Percentiles rank a stretch among this genome's conserved stretches.
These are phyloP conservation scores for Saccharomycopsis hybrid DNA, from an alignment of 1,139 yeast species.

Conservation along the genomic window DNA sequence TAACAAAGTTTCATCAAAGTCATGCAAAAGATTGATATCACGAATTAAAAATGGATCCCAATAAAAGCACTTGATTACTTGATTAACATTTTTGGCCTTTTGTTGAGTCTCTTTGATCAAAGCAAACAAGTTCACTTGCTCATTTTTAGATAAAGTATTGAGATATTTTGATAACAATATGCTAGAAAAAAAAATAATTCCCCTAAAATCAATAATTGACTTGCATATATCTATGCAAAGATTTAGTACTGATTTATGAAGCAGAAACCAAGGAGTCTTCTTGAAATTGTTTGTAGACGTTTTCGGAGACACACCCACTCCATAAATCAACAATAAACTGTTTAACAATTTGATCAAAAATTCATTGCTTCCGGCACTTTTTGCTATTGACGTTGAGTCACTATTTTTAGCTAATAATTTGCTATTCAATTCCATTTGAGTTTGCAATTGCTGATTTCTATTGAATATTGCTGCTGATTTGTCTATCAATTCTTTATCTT, in stretches of 20 bases:
- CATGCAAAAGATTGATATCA: slow-evolving; percentile 35
- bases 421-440: slow-evolving; percentile 18
- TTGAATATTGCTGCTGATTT: slow-evolving; percentile 15
- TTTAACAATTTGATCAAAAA: slow-evolving; percentile 12
- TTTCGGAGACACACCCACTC: slow-evolving; percentile 31
- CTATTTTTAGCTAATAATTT: slow-evolving; percentile 3
- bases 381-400: neutral
- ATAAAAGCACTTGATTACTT: slow-evolving; percentile 33
- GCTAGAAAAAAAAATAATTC: slow-evolving; percentile 43
- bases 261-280: slow-evolving; percentile 44
- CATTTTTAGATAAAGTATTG: slow-evolving; percentile 43
- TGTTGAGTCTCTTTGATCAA: slow-evolving; percentile 26
- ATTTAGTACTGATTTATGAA: slow-evolving; percentile 52
- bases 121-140: slow-evolving; percentile 35
- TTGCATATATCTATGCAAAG: slow-evolving; percentile 52
- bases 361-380: slow-evolving; percentile 1
- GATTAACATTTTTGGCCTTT: slow-evolving; percentile 24
- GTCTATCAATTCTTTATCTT: slow-evolving; percentile 12
- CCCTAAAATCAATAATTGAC: slow-evolving; percentile 40
- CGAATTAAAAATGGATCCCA: slow-evolving; percentile 72
- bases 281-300: slow-evolving; percentile 23
- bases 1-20: slow-evolving; percentile 17
- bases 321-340: slow-evolving; percentile 37
- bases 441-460: slow-evolving; percentile 18
- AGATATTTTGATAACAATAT: slow-evolving; percentile 49